Evolutionary conservation across 176 grass and related monocot species (phyloP).

Genomic region (Triticum monococcum): DNA sequence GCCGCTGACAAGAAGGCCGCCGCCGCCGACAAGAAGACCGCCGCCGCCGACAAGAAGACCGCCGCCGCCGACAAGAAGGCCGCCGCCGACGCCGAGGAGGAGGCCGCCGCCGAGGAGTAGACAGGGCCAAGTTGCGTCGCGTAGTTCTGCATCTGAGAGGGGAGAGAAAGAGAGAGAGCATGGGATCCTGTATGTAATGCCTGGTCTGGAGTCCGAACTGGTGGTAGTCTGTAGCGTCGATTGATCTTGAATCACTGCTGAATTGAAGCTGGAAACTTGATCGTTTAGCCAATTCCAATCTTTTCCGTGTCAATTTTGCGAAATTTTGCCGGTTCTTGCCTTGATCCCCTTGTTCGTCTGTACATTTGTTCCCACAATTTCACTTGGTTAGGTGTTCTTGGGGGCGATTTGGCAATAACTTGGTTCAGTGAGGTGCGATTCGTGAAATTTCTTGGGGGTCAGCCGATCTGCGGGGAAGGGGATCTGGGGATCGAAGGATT

Average conservation of each 20-base stretch:
- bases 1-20: not conserved
- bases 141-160: not conserved
- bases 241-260: not conserved
- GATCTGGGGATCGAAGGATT: not conserved
- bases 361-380: not conserved
- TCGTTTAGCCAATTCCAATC: not conserved
- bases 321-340: not conserved
- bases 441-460: not conserved
- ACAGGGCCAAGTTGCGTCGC: not conserved
- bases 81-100: too few relatives aligned
- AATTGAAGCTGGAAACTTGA: not conserved
- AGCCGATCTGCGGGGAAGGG: not conserved
- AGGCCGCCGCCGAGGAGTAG: not conserved
- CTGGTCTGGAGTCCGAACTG: not conserved
- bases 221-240: not conserved
- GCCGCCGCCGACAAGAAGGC: not conserved
- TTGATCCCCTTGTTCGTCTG: not conserved
- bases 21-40: too few relatives aligned
- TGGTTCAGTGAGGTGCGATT: rapidly evolving
- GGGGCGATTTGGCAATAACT: not conserved
- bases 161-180: not conserved
- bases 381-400: too few relatives aligned
- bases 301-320: not conserved
- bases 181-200: not conserved
- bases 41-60: too few relatives aligned